These are phyloP conservation scores for Bretschneidera sinensis DNA, from an alignment of 345 rosid species.

Conservation along the genomic window DNA sequence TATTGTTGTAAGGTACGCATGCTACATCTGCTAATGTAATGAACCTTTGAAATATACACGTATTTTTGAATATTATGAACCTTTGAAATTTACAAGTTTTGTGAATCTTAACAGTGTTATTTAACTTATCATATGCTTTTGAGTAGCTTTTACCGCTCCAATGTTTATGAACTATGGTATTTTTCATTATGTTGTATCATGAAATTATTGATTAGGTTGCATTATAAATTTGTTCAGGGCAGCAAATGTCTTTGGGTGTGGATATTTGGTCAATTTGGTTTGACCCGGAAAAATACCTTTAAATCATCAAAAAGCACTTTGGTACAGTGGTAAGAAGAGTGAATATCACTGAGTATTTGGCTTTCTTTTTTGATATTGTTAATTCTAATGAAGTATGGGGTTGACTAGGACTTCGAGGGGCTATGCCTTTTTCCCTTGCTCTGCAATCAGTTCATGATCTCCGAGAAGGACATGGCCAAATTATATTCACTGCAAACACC, in stretches of 20 bases:
- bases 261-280: constrained; percentile 78
- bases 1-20: constrained; percentile 69
- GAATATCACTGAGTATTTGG: constrained; percentile 7
- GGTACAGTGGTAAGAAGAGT: constrained; percentile 86
- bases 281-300: constrained; percentile 87
- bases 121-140: neutral
- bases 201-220: constrained; percentile 25
- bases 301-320: constrained; percentile 95
- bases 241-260: constrained; percentile 89
- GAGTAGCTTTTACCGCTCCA: neutral
- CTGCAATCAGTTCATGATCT: constrained; percentile 96
- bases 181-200: constrained; percentile 3
- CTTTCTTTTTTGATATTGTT: constrained; percentile 4
- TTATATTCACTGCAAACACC: constrained; percentile 94
- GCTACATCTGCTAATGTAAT: constrained; percentile 11
- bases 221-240: constrained; percentile 55
- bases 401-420: constrained; percentile 84
- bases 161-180: no score
- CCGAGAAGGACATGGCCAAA: constrained; percentile 97
- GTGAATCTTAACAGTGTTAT: neutral
- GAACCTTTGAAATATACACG: neutral
- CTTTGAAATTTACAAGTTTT: no score
- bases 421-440: constrained; percentile 99
- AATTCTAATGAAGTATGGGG: constrained; percentile 20
- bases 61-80: no score